Evolutionary conservation across 2,329 filamentous ascomycete genomes (phyloP), one percentile per base, ranked within the genome.

Genomic region (Aspergillus ustus): DNA sequence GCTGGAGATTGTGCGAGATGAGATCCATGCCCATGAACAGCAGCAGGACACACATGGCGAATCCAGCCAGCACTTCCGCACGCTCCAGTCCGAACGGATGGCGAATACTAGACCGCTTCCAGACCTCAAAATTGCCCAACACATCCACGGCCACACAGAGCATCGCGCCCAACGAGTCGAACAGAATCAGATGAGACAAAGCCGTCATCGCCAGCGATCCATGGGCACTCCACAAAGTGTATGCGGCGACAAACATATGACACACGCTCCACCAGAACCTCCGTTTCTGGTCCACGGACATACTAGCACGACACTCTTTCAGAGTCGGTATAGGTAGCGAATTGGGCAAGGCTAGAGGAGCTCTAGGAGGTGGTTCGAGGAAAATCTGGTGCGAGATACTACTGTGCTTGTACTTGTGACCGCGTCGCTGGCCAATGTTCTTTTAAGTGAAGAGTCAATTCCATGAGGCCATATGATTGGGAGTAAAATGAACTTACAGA

Each of bases 11-110:
- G 75, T 99, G 95, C 45, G 92, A 96, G 63, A 99, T 90, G 52
- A 99, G 87, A 71, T 99, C 95, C 71, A 98, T 90, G 20, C 94
- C 94, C 83, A 97, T 97, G 78, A 99, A 99, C n/a, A 97, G 86
- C 13, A 99, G 86, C 64, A 97, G 92, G 44, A 99, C 91, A 55
- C 93, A 96, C 88, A 98, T 92, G 63, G 93, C 95, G 67, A 99
- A 97, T 19, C 95, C 95, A 40, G 93, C 93, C 17, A 99, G 86
- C 5, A 99, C 94, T 77, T 99, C 95, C 61, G 91, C 91, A 57
- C 95, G 87, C 79, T 97, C 92, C 25, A 99, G 85, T 3, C 86
- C 93, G 73, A 99, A 99, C 0, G 95, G 95, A 77, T 99, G 93
- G 25, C 93, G 89, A 69, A 99, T 91, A 67, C 90, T 96, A 69